Evolutionary conservation across 345 rosid genomes (phyloP).

Genomic region (Lepidium sativum): DNA sequence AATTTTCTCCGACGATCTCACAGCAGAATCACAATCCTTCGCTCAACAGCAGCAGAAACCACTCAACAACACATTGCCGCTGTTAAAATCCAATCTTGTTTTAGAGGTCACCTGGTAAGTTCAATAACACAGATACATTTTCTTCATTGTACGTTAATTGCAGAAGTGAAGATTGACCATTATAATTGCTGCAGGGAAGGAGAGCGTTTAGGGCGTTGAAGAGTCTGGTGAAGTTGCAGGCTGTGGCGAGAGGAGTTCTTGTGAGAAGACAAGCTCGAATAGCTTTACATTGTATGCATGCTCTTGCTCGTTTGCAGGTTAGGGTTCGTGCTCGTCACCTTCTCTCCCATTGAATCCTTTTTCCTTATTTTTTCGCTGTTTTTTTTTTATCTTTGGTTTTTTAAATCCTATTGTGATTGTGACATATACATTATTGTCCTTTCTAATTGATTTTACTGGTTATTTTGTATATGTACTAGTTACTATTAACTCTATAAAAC

Average conservation of each 20-base stretch:
- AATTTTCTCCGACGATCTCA: slow-evolving; percentile 22
- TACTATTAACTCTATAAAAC: slow-evolving; percentile 1
- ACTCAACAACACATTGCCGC: slow-evolving; percentile 47
- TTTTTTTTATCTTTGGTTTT: neutral
- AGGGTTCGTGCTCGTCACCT: slow-evolving; percentile 66
- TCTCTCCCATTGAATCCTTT: slow-evolving; percentile 19
- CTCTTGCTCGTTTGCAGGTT: slow-evolving; percentile 73
- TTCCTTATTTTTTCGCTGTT: neutral
- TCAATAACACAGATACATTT: neutral
- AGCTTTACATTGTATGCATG: slow-evolving; percentile 72
- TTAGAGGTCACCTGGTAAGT: slow-evolving; percentile 78
- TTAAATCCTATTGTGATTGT: slow-evolving; percentile 6
- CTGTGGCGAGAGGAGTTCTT: slow-evolving; percentile 55
- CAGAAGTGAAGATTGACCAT: neutral
- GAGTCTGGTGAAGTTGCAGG: slow-evolving; percentile 83
- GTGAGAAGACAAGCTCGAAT: slow-evolving; percentile 57
- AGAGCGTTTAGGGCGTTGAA: slow-evolving; percentile 65
- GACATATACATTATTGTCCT: slow-evolving; percentile 15
- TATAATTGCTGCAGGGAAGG: slow-evolving; percentile 41
- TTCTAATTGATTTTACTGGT: neutral
- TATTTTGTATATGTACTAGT: slow-evolving; percentile 20
- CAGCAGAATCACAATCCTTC: slow-evolving; percentile 17
- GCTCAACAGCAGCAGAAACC: neutral
- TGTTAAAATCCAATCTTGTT: slow-evolving; percentile 60
- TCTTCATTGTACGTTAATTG: no score